Evolutionary conservation across 768 basidiomycete genomes (phyloP).

Genomic region (Pulveroboletus sp.): DNA sequence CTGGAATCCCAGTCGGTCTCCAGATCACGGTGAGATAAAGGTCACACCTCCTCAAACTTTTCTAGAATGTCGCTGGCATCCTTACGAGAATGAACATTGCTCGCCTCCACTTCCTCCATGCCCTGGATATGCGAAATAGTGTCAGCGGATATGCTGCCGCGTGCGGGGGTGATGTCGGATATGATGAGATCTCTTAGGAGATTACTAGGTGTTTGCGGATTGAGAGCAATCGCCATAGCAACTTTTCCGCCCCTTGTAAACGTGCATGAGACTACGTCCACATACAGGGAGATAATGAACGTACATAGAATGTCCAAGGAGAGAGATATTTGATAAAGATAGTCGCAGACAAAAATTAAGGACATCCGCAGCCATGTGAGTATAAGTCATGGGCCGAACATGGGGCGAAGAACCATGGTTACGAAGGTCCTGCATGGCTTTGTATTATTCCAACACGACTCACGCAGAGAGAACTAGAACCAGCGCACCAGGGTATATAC

Average conservation of each 20-base stretch:
- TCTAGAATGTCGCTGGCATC: conserved; percentile 66
- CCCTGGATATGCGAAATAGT: conserved; percentile 62
- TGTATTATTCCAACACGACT: background rate
- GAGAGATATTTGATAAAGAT: conserved; percentile 54
- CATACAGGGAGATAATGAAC: conserved; percentile 21
- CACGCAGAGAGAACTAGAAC: background rate
- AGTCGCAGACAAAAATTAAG: conserved; percentile 57
- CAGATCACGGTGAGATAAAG: background rate
- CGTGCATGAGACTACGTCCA: background rate
- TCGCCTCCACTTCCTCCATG: conserved; percentile 69
- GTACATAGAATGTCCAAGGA: conserved; percentile 90
- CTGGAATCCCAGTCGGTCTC: conserved; percentile 37
- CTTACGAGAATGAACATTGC: conserved; percentile 52
- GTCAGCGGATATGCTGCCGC: conserved; percentile 52
- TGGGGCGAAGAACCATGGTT: conserved; percentile 88
- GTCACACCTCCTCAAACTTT: conserved; percentile 56
- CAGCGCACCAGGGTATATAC: conserved; percentile 65
- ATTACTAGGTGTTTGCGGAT: conserved; percentile 36
- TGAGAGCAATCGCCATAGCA: conserved; percentile 64
- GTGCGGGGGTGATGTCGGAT: conserved; percentile 77
- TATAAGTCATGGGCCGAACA: conserved; percentile 65
- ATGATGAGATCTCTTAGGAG: conserved; percentile 58
- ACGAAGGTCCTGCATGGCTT: conserved; percentile 61
- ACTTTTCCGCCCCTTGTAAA: conserved; percentile 76
- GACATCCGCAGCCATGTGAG: conserved; percentile 76